Base-by-base conservation (phyloP, 371 early-diverging fungal species). In the Globomyces sp. region DNA sequence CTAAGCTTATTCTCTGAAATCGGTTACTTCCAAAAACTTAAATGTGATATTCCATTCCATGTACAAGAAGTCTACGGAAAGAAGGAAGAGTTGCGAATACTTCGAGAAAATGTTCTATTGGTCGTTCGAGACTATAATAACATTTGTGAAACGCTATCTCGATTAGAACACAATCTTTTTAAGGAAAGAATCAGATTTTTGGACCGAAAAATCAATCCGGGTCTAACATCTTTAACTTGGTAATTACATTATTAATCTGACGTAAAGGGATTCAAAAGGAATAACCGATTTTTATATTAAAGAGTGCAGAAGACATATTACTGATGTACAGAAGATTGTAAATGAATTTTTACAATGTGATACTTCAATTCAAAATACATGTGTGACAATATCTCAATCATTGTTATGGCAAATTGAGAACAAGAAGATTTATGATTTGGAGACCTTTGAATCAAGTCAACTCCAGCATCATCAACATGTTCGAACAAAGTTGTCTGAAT, bases 201-300 rank as follows among this genome's bases (percentile, higher is more conserved):
- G 4, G 85, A 85, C 64, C 70, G 83, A 10, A 85, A 85, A 63
- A 80, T 85, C 64, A 81, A 83, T 50, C 85, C 85, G 1, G 85
- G 85, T 0, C 70, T 84, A 24, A 75, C 77, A 3, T 77, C 61
- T 40, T 68, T 85, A 10, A 85, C 62, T 62, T 62, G 62, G 46
- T 24, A 24, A 24, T 13, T 57, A 41, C 37, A 37, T 57, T 57
- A 9, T 9, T 13, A 6, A 36, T 6, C 34, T 36, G 57, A 24
- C 24, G 0, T 24, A 24, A 24, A 24, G 24, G 24, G 53, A 24
- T 11, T 79, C 80, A 2, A 83, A 83, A 61, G 83, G 84, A 46
- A 79, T 84, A 57, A 77, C 85, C 11, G 85, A 85, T 39, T 83
- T 80, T 62, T 85, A 81, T 60, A 76, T 84, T 37, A 84, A 81